Percentiles rank a stretch among this genome's conserved stretches.
Conservation (phyloP, 495 filamentous ascomycete species). For the Pyronema domesticum region DNA sequence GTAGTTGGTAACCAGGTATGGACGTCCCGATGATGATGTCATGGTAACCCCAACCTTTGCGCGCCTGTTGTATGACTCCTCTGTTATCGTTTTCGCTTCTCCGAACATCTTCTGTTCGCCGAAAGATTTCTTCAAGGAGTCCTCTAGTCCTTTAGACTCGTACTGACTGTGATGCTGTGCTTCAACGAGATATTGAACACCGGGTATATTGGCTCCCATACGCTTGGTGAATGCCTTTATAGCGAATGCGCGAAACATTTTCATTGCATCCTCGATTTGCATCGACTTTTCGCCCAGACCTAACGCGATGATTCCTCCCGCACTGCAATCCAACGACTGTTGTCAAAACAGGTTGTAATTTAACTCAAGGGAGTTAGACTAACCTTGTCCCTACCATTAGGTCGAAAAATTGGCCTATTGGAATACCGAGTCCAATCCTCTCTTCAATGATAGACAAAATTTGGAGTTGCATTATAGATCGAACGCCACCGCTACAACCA, state of each 20-base stretch:
- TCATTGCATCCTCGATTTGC: slow-evolving; percentile 26
- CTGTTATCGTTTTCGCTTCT: not conserved
- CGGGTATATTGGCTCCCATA: slow-evolving; percentile 16
- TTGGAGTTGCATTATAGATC: slow-evolving; percentile 30
- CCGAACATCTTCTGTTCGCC: slow-evolving; percentile 24
- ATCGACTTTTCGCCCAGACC: slow-evolving; percentile 28
- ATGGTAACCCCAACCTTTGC: slow-evolving; percentile 26
- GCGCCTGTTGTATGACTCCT: not conserved
- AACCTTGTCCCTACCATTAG: slow-evolving; percentile 32
- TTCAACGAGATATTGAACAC: slow-evolving; percentile 16
- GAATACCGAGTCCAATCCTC: slow-evolving; percentile 15
- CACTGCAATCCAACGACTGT: slow-evolving; percentile 9
- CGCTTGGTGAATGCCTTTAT: slow-evolving; percentile 27
- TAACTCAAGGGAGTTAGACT: not conserved
- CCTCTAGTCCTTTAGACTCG: slow-evolving; percentile 17
- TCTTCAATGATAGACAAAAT: slow-evolving; percentile 26
- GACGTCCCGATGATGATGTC: slow-evolving; percentile 16
- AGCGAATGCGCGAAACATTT: slow-evolving; percentile 25
- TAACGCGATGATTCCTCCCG: slow-evolving; percentile 32
- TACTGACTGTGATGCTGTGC: slow-evolving; percentile 25
- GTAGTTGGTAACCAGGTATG: slow-evolving; percentile 28
- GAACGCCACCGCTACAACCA: slow-evolving; percentile 26
- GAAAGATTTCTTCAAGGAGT: slow-evolving; percentile 19
- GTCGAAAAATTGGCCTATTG: slow-evolving; percentile 31
- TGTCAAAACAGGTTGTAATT: not conserved